Percentiles rank a stretch among this genome's conserved stretches.
These are phyloP conservation scores for Candida ovalis DNA, from an alignment of 805 yeast species.

Conservation along the genomic window DNA sequence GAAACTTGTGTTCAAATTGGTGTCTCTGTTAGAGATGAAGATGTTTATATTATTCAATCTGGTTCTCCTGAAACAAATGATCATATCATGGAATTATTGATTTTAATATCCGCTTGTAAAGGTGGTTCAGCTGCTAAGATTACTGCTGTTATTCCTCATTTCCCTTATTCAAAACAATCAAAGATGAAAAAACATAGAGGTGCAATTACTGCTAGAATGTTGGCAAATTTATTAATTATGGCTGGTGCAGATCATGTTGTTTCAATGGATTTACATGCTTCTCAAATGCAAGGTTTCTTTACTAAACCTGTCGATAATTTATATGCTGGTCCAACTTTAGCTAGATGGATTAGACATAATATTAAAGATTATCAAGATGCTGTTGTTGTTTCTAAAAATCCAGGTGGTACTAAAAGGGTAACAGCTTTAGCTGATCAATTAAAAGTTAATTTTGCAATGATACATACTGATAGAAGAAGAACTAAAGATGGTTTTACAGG, in stretches of 20 bases:
- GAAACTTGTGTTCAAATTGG: constrained; percentile 97
- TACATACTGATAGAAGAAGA: constrained; percentile 96
- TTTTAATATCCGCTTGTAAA: constrained; percentile 90
- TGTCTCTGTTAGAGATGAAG: constrained; percentile 93
- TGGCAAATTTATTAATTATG: constrained; percentile 91
- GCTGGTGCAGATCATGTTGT: constrained; percentile 99
- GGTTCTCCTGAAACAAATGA: constrained; percentile 88
- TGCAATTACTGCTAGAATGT: constrained; percentile 97
- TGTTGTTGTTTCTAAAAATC: constrained; percentile 97
- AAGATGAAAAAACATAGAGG: constrained; percentile 99
- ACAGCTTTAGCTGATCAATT: constrained; percentile 96
- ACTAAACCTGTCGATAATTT: constrained; percentile 95
- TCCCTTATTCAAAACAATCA: constrained; percentile 94
- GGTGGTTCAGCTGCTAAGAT: constrained; percentile 98
- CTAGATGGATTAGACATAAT: constrained; percentile 91
- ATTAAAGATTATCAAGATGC: constrained; percentile 82
- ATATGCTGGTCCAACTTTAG: constrained; percentile 94
- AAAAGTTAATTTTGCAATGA: constrained; percentile 97
- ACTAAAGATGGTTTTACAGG: constrained; percentile 55
- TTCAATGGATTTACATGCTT: constrained; percentile 93
- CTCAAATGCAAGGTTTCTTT: constrained; percentile 99
- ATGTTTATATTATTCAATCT: constrained; percentile 88
- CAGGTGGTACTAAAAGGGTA: constrained; percentile 98
- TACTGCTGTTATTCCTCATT: constrained; percentile 95
- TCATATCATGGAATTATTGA: constrained; percentile 92